phyloP scores from a whole-genome alignment of 2,329 filamentous ascomycete species.

The Cladobotryum mycophilum region DNA sequence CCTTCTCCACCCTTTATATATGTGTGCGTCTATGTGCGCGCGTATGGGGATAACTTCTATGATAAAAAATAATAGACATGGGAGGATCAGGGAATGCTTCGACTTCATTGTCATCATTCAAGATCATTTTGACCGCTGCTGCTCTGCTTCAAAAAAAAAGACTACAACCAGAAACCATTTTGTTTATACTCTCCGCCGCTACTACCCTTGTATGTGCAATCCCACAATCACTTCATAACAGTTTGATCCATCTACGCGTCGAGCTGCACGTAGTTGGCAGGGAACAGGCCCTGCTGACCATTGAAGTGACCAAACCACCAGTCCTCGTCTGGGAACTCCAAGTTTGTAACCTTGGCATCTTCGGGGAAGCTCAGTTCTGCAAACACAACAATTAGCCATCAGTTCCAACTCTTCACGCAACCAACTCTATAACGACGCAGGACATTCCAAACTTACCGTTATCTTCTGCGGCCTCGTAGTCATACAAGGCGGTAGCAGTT shows the following conservation, averaged over 20 bases:
- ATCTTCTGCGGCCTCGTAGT: constrained; percentile 95
- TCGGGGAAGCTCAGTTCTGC: constrained; percentile 77
- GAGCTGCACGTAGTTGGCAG: constrained; percentile 62
- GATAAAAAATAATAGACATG: background rate
- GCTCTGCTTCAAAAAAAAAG: background rate
- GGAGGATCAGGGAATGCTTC: constrained; percentile 1
- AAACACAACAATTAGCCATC: constrained; percentile 29
- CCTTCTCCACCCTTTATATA: no score
- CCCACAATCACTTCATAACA: background rate
- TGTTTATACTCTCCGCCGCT: background rate
- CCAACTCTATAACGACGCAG: background rate
- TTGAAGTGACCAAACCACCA: constrained; percentile 94
- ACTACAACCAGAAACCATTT: background rate
- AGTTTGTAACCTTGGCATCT: constrained; percentile 69
- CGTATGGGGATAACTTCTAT: no score
- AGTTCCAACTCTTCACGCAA: background rate
- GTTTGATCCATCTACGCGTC: constrained; percentile 26
- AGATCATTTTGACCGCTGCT: background rate
- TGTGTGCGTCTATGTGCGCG: no score
- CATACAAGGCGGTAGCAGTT: constrained; percentile 81
- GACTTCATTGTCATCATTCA: background rate
- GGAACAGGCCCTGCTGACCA: constrained; percentile 78
- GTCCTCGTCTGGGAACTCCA: constrained; percentile 96
- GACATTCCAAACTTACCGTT: constrained; percentile 52
- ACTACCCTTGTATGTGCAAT: background rate